phyloP scores from a whole-genome alignment of 2,329 filamentous ascomycete genomes.

The Zasmidium cellare region DNA sequence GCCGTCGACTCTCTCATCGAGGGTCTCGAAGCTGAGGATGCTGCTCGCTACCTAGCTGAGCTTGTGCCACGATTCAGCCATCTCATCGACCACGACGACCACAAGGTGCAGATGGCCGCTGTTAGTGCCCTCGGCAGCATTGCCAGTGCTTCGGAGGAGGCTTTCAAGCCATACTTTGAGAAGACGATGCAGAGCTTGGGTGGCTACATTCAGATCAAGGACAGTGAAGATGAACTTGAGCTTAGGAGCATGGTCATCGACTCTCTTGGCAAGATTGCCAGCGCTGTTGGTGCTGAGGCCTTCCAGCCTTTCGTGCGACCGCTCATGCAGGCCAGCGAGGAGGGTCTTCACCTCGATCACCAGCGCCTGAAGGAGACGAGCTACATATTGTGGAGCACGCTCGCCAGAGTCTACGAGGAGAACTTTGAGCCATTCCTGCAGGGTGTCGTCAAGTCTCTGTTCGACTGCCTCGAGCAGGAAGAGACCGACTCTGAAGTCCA shows the following conservation, averaged over 20 bases:
- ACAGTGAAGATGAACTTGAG: constrained; percentile 84
- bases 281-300: constrained; percentile 78
- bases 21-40: constrained; percentile 76
- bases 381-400: constrained; percentile 93
- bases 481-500: constrained; percentile 78
- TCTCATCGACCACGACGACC: constrained; percentile 80
- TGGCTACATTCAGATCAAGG: constrained; percentile 80
- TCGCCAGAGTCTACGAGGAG: constrained; percentile 90
- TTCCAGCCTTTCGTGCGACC: constrained; percentile 92
- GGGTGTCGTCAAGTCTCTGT: constrained; percentile 76
- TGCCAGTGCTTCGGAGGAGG: constrained; percentile 77
- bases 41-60: constrained; percentile 77
- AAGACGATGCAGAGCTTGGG: constrained; percentile 88
- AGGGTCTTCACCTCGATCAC: constrained; percentile 84
- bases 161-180: constrained; percentile 89
- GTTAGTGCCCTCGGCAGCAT: constrained; percentile 89
- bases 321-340: constrained; percentile 88
- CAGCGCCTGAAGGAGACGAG: constrained; percentile 91
- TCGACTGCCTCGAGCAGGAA: constrained; percentile 84
- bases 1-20: constrained; percentile 91
- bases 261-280: constrained; percentile 88
- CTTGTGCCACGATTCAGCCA: constrained; percentile 82
- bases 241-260: constrained; percentile 88
- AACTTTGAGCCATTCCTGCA: constrained; percentile 76
- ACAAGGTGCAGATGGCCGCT: constrained; percentile 85